Base-by-base conservation (phyloP, 768 basidiomycete genomes). In the Trametopsis cervina region DNA sequence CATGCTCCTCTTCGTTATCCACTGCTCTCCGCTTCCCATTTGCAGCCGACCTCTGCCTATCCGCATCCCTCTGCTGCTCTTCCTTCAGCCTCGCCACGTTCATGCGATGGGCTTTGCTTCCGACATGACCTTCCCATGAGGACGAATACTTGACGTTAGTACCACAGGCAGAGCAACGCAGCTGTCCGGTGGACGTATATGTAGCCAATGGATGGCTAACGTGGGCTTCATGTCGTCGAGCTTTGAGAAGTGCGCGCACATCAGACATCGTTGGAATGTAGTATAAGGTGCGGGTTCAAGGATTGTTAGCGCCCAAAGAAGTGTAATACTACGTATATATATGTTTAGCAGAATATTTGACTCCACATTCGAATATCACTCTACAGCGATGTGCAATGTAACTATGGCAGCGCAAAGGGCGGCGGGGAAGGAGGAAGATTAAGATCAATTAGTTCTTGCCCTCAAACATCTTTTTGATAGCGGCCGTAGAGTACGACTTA, bases 71-170 rank as follows among this genome's bases (percentile, higher is more conserved):
- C 40, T 46, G 44, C 49, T 82, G 78, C 54, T 81, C 74, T 58
- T 81, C 79, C 52, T 72, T 77, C 38, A 81, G 58, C 15, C 76
- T 75, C 10, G 72, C 71, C 15, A 82, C 79, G 57, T 78, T 82
- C 35, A 72, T 81, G 26, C 89, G 79, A 61, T 92, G 89, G 1
- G 65, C 65, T 66, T 91, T 91, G 67, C 84, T 88, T 11, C 83
- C 88, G 17, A 92, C 62, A 65, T 92, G 89, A 18, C 89, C 87
- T 50, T 89, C 81, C 89, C 89, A 92, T n/a, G 85, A 84, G 21
- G 84, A 78, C 2, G 85, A 75, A 57, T 89, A 80, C 57, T 89
- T 91, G 48, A 92, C 72, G 17, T 65, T 49, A 10, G 69, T 74
- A 1, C 72, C 72, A 58, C 89, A 92, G 21, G 80, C 75, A 3